Base-by-base conservation (phyloP, 2,329 filamentous ascomycete species). In the Anthostomella pinea region DNA sequence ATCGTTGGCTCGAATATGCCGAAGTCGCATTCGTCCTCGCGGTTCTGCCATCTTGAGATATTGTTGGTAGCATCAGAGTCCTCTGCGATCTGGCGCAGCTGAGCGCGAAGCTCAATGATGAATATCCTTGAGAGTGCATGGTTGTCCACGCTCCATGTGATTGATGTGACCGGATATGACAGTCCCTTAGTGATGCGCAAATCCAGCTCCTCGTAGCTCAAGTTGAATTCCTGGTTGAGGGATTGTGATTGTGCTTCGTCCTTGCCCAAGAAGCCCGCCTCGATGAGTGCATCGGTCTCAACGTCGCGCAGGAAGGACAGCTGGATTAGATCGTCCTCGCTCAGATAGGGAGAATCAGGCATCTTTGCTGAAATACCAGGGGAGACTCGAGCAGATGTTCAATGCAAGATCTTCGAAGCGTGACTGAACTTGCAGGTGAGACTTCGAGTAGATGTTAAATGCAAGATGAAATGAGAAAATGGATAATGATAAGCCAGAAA, bases 241-340 rank as follows among this genome's bases (percentile, higher is more conserved):
- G 52, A 51, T 2, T 43, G 33, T 17, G 33, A 39, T 24, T 54
- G 43, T 18, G 44, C 39, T 10, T 39, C 31, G 8, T 52, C 45
- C 9, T 48, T 34, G 28, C 27, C 31, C 18, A 57, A 26, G 11
- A 57, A 35, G 7, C 48, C 48, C 15, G 40, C 44, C 7, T 44
- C 33, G 8, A 57, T 49, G 16, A 60, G 47, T 15, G 44, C 40
- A 26, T 60, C 55, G 5, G 46, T 47, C 24, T 58, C 57, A 13
- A 58, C 51, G 33, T 58, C 51, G 8, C 52, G 51, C 11, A 57
- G 39, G 8, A 58, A 42, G 8, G 50, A 47, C 21, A 57, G 41
- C 39, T 58, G 47, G 35, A 52, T 28, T 16, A 52, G 45, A 14
- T 58, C 52, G n/a, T 58, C 52, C 6, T 56, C 53, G 20, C 37